Evolutionary conservation across 2,329 filamentous ascomycete genomes (phyloP), one percentile per base, ranked within the genome.

Genomic region (Nannizziopsis barbatae): DNA sequence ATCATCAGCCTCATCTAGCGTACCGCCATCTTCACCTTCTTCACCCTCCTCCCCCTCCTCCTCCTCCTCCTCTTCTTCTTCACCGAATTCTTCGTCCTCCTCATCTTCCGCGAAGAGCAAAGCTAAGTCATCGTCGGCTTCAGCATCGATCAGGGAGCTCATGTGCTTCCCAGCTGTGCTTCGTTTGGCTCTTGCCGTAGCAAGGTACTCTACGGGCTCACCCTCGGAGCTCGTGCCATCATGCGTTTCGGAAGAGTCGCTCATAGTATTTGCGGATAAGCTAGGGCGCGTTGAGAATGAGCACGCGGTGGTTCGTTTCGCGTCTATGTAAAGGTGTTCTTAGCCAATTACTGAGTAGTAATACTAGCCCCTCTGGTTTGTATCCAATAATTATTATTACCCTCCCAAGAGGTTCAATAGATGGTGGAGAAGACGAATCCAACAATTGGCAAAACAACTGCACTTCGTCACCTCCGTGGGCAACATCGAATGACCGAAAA

Each of bases 101-200:
- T 88, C 85, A 51, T 83, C 80, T 61, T 86, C 82, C 53, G 80
- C 80, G 57, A 87, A 87, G n/a, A 87, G 73, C 1, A 86, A 71
- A 56, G 84, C 81, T n/a, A 86, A 74, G 47, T 74, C 71, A 50
- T 73, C 80, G 41, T 80, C 80, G 52, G 81, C 81, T 61, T 87
- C 84, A 56, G 82, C 81, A 47, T 84, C 80, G 40, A 92, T 72
- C 62, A 94, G 79, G 43, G 79, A 79, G 58, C 84, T 81, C 75
- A 94, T 84, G 55, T 86, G 81, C 62, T 87, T 89, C 50, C 88
- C 88, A 15, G 88, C 88, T 0, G 85, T 94, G 10, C 82, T 81
- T 54, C 88, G 83, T 65, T 80, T 85, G 55, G 79, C 73, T 51
- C 88, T 83, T 33, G 79, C 79, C 4, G 82, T 85, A 40, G 82